Evolutionary conservation across 1,284 basidiomycete species (phyloP).

Genomic region (Amylostereum chailletii): DNA sequence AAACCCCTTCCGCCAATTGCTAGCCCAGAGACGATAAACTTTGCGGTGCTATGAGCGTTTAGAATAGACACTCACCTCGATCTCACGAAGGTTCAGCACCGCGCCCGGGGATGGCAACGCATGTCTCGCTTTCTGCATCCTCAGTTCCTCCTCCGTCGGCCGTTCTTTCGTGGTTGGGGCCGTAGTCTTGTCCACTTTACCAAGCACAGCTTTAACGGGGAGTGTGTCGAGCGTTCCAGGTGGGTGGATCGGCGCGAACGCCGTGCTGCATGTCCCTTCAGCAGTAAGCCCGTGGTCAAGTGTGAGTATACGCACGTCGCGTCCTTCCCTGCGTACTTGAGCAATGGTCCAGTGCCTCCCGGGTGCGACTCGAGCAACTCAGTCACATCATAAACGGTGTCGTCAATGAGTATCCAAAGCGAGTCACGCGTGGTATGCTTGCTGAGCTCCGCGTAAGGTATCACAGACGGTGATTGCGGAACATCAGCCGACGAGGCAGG

Average conservation of each 20-base stretch:
- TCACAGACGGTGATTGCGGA: constrained; percentile 11
- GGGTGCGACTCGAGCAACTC: constrained; percentile 44
- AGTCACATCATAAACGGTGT: constrained; percentile 34
- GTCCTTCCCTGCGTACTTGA: constrained; percentile 44
- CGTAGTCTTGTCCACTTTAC: constrained; percentile 36
- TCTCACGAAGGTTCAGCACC: constrained; percentile 39
- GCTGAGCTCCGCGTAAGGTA: constrained; percentile 39
- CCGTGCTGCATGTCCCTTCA: constrained; percentile 15
- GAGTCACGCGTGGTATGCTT: constrained; percentile 38
- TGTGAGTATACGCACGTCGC: constrained; percentile 32
- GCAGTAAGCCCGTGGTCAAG: neutral
- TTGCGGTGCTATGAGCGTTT: neutral
- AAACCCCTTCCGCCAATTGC: constrained; percentile 23
- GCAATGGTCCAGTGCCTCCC: constrained; percentile 38
- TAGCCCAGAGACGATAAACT: constrained; percentile 4
- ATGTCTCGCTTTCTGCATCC: constrained; percentile 30
- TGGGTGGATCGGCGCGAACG: constrained; percentile 29
- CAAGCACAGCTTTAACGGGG: constrained; percentile 27
- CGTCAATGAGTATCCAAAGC: constrained; percentile 45
- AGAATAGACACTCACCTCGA: constrained; percentile 19
- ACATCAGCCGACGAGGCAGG: neutral
- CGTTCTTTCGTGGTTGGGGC: constrained; percentile 22
- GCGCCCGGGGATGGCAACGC: constrained; percentile 31
- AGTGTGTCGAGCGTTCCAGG: constrained; percentile 22
- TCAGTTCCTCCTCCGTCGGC: constrained; percentile 31